Conservation (phyloP, 306 rosid species). For the Purshia tridentata region DNA sequence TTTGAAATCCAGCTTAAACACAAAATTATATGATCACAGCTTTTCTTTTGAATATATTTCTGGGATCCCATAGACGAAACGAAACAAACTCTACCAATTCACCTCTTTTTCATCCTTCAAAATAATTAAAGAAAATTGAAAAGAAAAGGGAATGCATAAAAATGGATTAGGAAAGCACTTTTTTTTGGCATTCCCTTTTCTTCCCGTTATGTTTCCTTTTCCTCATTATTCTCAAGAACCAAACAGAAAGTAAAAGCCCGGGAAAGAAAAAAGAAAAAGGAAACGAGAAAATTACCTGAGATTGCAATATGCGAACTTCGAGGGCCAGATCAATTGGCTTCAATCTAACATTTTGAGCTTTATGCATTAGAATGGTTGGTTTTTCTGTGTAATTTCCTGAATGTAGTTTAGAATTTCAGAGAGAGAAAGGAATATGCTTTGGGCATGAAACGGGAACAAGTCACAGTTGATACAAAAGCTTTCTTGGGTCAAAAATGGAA, state of each 20-base stretch:
- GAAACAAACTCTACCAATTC: background rate
- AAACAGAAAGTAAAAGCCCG: slow-evolving; percentile 10
- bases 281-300: background rate
- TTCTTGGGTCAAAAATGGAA: slow-evolving; percentile 33
- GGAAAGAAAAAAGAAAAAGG: background rate
- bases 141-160: background rate
- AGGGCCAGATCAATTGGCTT: background rate
- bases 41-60: too few species aligned
- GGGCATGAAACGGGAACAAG: slow-evolving; percentile 32
- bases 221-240: background rate
- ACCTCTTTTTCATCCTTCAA: background rate
- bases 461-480: slow-evolving; percentile 28
- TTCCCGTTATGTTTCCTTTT: background rate
- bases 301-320: background rate
- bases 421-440: slow-evolving; percentile 48
- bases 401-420: background rate
- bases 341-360: background rate
- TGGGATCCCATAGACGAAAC: too few species aligned
- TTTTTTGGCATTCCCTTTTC: background rate
- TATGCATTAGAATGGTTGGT: background rate
- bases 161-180: background rate
- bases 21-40: background rate
- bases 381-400: background rate
- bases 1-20: background rate
- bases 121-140: background rate